Base-by-base conservation (phyloP, 2,329 filamentous ascomycete genomes). In the Passalora sequoiae region DNA sequence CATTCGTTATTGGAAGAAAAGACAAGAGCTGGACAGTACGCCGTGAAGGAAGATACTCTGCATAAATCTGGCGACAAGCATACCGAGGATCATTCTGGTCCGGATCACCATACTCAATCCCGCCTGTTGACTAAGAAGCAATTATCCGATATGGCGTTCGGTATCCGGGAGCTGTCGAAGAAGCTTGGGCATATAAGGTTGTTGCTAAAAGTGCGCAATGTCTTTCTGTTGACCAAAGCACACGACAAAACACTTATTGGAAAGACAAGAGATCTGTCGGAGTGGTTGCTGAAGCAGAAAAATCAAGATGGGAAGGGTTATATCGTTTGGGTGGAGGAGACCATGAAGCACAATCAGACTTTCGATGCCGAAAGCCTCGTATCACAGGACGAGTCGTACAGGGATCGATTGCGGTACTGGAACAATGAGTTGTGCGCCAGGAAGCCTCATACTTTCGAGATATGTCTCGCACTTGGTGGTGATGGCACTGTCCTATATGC, bases 401-500 rank as follows among this genome's bases (percentile, higher is more conserved):
- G 68, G 38, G 69, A 69, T 13, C 75, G 89, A 5, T 66, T 98
- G 36, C 79, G 81, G 45, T 94, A 83, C 65, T 98, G 92, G 92
- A 82, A 83, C 32, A 80, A 85, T 47, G 75, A 83, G 42, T 81
- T 96, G 60, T 94, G 89, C 56, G 76, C 76, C 36, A 74, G 80
- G 29, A 77, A 82, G 46, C 91, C 91, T 3, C 88, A 95, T 57
- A 84, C 80, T 0, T 96, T 97, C 61, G 92, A 98, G 66, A 94
- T 98, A 60, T 83, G 94, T 39, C 80, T 98, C 35, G 94, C 91
- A 0, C 68, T 76, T 58, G 62, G 69, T 39, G 92, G 92, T 9
- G 92, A 98, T 62, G 92, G 92, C n/a, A 98, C 92, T 0, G 91
- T 98, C 5, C 72, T 98, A 8, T 97, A 95, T 61, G 86, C 91